These are phyloP conservation scores for Pyricularia pennisetigena DNA, from an alignment of 2,329 filamentous ascomycete species.

Conservation along the genomic window DNA sequence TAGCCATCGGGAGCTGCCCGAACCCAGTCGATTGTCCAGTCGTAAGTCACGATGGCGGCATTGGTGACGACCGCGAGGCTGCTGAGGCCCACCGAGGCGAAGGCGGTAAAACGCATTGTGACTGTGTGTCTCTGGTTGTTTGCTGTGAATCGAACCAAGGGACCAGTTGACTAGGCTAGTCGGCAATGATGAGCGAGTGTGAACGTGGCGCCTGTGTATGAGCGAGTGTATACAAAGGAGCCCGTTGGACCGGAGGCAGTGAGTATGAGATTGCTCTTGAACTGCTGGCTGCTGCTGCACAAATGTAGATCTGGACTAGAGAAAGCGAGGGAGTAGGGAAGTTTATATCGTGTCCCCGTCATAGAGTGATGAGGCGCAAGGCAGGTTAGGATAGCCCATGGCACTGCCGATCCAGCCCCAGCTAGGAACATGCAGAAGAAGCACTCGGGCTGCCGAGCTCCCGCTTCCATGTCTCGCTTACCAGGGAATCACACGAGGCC, in stretches of 20 bases:
- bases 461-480: neutral
- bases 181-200: neutral
- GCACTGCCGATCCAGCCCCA: neutral
- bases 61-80: constrained; percentile 13
- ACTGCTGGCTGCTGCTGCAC: neutral
- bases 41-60: constrained; percentile 22
- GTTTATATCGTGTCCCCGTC: constrained; percentile 3
- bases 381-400: neutral
- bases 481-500: neutral
- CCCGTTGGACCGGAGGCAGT: neutral
- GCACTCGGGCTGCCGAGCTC: constrained; percentile 3
- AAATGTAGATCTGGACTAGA: neutral
- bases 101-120: constrained; percentile 5
- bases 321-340: neutral
- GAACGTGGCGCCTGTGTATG: neutral
- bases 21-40: constrained; percentile 31
- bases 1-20: constrained; percentile 26
- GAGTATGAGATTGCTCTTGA: neutral
- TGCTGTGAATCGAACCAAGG: neutral
- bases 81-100: constrained; percentile 8
- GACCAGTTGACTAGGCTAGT: neutral
- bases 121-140: neutral
- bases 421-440: neutral
- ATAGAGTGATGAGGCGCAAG: neutral
- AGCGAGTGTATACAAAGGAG: constrained; percentile 4